Evolutionary conservation across 768 basidiomycete species (phyloP), one percentile per base, ranked within the genome.

Genomic region (Trametes cubensis): DNA sequence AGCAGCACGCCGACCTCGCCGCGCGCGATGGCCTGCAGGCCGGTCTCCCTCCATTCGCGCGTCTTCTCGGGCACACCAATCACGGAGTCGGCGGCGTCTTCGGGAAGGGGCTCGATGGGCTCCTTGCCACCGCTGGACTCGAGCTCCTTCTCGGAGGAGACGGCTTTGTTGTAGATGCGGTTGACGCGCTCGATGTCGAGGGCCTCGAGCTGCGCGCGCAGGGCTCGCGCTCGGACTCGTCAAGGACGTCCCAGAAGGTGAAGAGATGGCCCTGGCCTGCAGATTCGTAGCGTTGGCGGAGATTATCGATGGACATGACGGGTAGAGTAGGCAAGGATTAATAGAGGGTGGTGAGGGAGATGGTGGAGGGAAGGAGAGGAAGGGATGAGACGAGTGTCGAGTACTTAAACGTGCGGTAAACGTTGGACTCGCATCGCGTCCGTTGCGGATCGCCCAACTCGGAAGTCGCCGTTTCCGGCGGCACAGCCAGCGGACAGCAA

Each of bases 111-210:
- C 59, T 87, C 82, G 66, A 97, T 90, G 66, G 80, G 66, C 46
- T 88, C 86, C 57, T 75, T 69, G 49, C 73, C 73, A 34, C 67
- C 66, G 40, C 80, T 74, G 58, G 79, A 77, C 18, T 76, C 63
- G 17, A 80, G 77, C 40, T 79, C 79, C 49, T 81, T 78, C 72
- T 95, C 92, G 5, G 85, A 80, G 40, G 80, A 67, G 65, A 94
- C 79, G 20, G 96, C 92, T 67, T 86, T 90, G 45, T 80, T 70
- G 83, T 87, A 95, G 68, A 98, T 85, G 68, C 86, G 83, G 79
- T 98, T 98, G 62, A 98, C 94, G 65, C 95, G 92, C 61, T 89
- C 84, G 67, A 97, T 87, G 73, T 98, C 87, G 72, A 99, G 86
- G 13, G 81, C 75, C 49, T 85, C 80, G 66, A 98, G 87, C 76